Conservation (phyloP, 2,329 filamentous ascomycete species). For the Thelonectria discophora region DNA sequence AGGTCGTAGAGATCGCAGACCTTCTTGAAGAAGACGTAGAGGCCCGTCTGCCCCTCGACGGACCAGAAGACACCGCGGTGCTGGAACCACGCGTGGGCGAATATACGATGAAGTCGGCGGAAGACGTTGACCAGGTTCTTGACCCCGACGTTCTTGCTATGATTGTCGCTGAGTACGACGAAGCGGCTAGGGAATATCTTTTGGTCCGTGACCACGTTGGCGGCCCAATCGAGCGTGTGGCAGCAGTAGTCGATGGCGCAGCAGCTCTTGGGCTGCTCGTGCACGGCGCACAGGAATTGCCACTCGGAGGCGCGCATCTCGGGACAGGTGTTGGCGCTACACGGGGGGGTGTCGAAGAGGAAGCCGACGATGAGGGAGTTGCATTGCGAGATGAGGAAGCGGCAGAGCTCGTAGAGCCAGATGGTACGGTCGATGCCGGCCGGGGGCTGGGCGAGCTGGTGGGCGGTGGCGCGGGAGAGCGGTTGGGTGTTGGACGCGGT, state of each 20-base stretch:
- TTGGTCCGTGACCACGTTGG: constrained; percentile 90
- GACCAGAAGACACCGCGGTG: constrained; percentile 96
- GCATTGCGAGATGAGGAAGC: constrained; percentile 93
- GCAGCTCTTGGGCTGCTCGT: constrained; percentile 95
- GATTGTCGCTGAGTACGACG: constrained; percentile 62
- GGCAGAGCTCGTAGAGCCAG: constrained; percentile 98
- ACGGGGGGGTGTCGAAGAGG: constrained; percentile 89
- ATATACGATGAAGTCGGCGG: constrained; percentile 91
- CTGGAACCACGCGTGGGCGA: constrained; percentile 98
- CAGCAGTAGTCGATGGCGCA: constrained; percentile 99
- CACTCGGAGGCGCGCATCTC: constrained; percentile 99
- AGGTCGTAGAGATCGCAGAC: constrained; percentile 93
- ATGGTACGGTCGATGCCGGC: constrained; percentile 83
- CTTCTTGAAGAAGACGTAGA: constrained; percentile 97
- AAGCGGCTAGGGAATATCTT: constrained; percentile 95
- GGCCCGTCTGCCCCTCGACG: constrained; percentile 86
- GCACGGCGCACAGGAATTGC: constrained; percentile 98
- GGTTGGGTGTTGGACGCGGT: constrained; percentile 74
- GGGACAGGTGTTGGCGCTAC: constrained; percentile 87
- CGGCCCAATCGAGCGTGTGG: constrained; percentile 97
- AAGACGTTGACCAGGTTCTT: constrained; percentile 96
- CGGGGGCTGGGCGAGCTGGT: constrained; percentile 80
- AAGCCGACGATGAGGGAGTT: constrained; percentile 93
- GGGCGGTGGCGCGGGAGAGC: constrained; percentile 79
- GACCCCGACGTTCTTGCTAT: constrained; percentile 70